Evolutionary conservation across 768 basidiomycete species (phyloP).

Genomic region (Lactarius trivialis): DNA sequence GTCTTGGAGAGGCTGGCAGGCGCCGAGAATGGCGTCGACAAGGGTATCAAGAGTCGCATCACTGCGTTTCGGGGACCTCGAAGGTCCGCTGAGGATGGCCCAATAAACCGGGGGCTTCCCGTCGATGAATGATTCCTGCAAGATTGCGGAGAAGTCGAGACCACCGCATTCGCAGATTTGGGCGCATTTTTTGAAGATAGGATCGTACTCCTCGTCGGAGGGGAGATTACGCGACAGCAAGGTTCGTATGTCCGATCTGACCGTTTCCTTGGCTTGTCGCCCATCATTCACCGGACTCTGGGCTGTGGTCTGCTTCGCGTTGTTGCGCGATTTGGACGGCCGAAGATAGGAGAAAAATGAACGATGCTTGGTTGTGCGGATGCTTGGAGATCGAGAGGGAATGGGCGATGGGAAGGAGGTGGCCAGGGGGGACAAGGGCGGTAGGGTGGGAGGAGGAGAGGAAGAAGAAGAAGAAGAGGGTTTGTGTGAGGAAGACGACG

Average conservation of each 20-base stretch:
- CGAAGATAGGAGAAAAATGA: background rate
- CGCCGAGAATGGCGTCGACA: slow-evolving; percentile 45
- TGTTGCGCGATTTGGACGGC: background rate
- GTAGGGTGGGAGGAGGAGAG: background rate
- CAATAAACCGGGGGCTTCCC: slow-evolving; percentile 63
- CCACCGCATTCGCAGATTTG: slow-evolving; percentile 47
- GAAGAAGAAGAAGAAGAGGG: too few species aligned
- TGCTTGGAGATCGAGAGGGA: background rate
- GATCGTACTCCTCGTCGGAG: slow-evolving; percentile 26
- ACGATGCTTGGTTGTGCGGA: background rate
- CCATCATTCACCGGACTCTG: background rate
- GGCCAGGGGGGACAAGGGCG: background rate
- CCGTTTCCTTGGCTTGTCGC: background rate
- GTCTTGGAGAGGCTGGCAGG: slow-evolving; percentile 34
- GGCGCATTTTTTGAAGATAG: slow-evolving; percentile 53
- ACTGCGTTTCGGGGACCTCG: slow-evolving; percentile 11
- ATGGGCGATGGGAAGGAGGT: background rate
- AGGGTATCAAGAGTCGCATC: slow-evolving; percentile 25
- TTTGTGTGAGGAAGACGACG: background rate
- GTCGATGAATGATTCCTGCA: slow-evolving; percentile 61
- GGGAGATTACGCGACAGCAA: slow-evolving; percentile 35
- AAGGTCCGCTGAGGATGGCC: slow-evolving; percentile 54
- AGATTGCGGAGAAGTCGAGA: slow-evolving; percentile 44
- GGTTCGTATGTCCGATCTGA: slow-evolving; percentile 8
- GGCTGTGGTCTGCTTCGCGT: background rate